A percentile compares a stretch with the other conserved stretches of the same genome.
Evolutionary conservation across 139 green algal species (phyloP).

Genomic region (Limnomonas spitsbergensis): DNA sequence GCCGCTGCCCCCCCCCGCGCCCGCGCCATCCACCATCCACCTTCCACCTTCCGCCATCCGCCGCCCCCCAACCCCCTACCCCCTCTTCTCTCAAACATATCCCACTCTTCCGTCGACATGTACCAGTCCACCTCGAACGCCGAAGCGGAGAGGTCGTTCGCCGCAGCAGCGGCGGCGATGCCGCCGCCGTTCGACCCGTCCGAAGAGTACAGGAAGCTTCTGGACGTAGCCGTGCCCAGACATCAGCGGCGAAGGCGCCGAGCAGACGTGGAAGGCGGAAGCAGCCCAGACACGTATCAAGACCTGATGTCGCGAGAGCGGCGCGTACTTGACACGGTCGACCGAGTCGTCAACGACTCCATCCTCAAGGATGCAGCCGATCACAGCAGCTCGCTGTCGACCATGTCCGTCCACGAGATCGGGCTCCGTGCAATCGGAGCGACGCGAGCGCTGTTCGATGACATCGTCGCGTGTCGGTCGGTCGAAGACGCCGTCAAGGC

Average conservation of each 20-base stretch:
- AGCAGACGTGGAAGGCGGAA: not conserved
- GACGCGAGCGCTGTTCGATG: not conserved
- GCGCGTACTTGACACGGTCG: constrained; percentile 5
- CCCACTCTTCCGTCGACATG: too few relatives aligned
- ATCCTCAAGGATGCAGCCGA: not conserved
- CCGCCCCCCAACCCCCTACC: too few relatives aligned
- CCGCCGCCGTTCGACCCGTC: not conserved
- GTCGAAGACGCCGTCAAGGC: not conserved
- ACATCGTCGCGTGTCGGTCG: not conserved
- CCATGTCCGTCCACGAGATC: not conserved
- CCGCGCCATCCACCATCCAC: too few relatives aligned
- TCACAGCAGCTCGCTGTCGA: not conserved
- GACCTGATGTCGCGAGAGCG: constrained; percentile 1
- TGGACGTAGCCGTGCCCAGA: not conserved
- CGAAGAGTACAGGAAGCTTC: not conserved
- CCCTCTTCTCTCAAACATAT: too few relatives aligned
- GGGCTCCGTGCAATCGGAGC: not conserved
- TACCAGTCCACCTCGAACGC: not conserved
- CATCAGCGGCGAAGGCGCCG: not conserved
- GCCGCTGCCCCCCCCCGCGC: too few relatives aligned
- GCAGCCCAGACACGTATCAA: not conserved
- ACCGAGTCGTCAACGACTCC: constrained; percentile 14
- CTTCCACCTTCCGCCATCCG: too few relatives aligned
- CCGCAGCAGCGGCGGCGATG: not conserved
- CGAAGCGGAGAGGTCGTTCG: not conserved